Percentiles rank a stretch among this genome's conserved stretches.
Evolutionary conservation across 306 rosid species (phyloP).

Genomic region (Pyrus communis): DNA sequence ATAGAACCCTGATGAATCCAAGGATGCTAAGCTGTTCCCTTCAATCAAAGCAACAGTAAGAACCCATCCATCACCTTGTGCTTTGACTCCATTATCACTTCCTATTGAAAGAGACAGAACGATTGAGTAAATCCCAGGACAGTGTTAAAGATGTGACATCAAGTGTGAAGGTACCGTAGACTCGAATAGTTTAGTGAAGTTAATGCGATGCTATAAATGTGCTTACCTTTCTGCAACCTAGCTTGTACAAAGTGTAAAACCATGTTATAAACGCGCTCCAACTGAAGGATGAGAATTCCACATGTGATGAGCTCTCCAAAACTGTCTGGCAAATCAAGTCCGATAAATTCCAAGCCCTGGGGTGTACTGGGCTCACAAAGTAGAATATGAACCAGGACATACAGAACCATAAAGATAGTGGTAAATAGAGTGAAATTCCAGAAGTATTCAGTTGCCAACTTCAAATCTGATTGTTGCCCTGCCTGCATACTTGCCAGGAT

Average conservation of each 20-base stretch:
- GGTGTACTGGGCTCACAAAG: conserved; percentile 36
- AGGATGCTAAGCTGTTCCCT: conserved; percentile 56
- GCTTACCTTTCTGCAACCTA: conserved; percentile 61
- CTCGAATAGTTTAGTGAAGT: conserved; percentile 2
- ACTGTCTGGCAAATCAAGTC: conserved; percentile 83
- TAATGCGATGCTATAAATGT: neutral
- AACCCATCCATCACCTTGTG: conserved; percentile 86
- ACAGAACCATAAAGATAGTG: conserved; percentile 43
- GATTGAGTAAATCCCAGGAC: conserved; percentile 11
- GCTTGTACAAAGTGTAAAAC: conserved; percentile 66
- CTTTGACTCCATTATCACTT: conserved; percentile 78
- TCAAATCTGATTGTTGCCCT: conserved; percentile 50
- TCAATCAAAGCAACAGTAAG: conserved; percentile 76
- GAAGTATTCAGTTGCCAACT: conserved; percentile 54
- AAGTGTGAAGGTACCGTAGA: neutral
- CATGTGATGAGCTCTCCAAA: conserved; percentile 65
- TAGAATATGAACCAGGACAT: conserved; percentile 54
- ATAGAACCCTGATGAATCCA: conserved; percentile 49
- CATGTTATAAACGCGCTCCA: conserved; percentile 58
- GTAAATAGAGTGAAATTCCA: conserved; percentile 53
- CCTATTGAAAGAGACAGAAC: conserved; percentile 35
- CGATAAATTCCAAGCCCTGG: conserved; percentile 67
- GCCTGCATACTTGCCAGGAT: conserved; percentile 41
- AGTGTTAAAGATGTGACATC: conserved; percentile 3
- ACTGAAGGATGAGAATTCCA: conserved; percentile 54